Percentiles rank a stretch among this genome's conserved stretches.
Evolutionary conservation across 768 basidiomycete species (phyloP).

Genomic region (Boletellus emodensis): DNA sequence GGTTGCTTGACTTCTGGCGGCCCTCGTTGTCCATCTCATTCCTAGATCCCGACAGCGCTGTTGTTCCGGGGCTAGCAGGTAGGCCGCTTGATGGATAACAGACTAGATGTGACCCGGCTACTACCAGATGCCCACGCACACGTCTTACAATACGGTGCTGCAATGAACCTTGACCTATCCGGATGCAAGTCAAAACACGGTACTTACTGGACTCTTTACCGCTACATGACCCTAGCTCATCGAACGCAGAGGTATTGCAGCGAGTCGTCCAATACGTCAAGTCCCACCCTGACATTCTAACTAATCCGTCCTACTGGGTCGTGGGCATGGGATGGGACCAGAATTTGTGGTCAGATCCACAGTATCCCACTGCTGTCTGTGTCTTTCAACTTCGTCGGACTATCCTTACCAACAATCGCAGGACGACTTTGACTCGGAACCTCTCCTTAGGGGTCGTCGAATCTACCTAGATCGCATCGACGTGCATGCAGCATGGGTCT

Average conservation of each 20-base stretch:
- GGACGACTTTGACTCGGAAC: constrained; percentile 71
- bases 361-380: constrained; percentile 71
- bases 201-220: constrained; percentile 17
- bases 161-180: constrained; percentile 63
- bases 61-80: constrained; percentile 78
- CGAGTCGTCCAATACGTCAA: constrained; percentile 57
- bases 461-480: constrained; percentile 79
- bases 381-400: constrained; percentile 16
- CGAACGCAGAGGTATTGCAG: constrained; percentile 53
- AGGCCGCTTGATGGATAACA: neutral
- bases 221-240: neutral
- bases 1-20: constrained; percentile 21
- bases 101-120: neutral
- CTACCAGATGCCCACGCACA: constrained; percentile 75
- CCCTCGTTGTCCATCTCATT: constrained; percentile 19
- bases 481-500: constrained; percentile 85
- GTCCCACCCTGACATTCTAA: constrained; percentile 50
- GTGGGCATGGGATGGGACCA: constrained; percentile 95
- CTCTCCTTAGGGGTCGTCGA: constrained; percentile 60
- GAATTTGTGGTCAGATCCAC: constrained; percentile 60
- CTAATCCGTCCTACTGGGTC: constrained; percentile 64
- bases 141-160: constrained; percentile 63
- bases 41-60: constrained; percentile 38
- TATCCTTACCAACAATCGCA: constrained; percentile 24
- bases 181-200: constrained; percentile 57